A percentile compares a stretch with the other conserved stretches of the same genome.
Evolutionary conservation across 169 alveolate species (phyloP).

Genomic region (Cryptosporidium sp.): DNA sequence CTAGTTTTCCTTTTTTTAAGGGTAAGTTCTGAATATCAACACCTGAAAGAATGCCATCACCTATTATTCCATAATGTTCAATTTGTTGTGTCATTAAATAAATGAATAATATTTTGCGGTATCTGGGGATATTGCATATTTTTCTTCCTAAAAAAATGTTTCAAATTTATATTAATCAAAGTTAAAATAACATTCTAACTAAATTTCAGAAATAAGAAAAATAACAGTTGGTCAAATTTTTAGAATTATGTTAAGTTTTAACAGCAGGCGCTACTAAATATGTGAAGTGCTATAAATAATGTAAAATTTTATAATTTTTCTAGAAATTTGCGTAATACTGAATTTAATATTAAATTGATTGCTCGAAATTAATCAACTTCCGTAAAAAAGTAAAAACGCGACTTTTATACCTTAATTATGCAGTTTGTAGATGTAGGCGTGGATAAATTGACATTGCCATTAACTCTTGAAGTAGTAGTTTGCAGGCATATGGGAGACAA

Average conservation of each 20-base stretch:
- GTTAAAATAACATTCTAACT: too few relatives aligned
- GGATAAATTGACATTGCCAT: conserved; percentile 99
- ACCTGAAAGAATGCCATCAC: neutral
- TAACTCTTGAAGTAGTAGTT: conserved; percentile 96
- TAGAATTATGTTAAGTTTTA: too few relatives aligned
- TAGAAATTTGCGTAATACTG: too few relatives aligned
- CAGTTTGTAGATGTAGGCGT: conserved; percentile 84
- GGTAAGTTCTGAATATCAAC: neutral
- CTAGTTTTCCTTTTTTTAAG: conserved; percentile 33
- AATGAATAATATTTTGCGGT: neutral
- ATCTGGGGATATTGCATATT: neutral
- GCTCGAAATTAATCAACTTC: neutral
- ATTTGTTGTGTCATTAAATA: conserved; percentile 8
- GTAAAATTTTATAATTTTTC: too few relatives aligned
- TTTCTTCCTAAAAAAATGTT: neutral
- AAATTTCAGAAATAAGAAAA: too few relatives aligned
- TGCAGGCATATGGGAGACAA: conserved; percentile 98
- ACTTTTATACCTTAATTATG: conserved; percentile 21
- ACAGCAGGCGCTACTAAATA: too few relatives aligned
- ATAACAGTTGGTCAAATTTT: neutral
- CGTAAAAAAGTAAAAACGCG: neutral
- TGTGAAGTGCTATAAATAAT: neutral
- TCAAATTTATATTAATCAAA: too few relatives aligned
- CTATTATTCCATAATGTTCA: neutral
- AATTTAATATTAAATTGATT: neutral